Conservation (phyloP, 2,329 filamentous ascomycete species). For the Pseudopyrenochaeta lycopersici region DNA sequence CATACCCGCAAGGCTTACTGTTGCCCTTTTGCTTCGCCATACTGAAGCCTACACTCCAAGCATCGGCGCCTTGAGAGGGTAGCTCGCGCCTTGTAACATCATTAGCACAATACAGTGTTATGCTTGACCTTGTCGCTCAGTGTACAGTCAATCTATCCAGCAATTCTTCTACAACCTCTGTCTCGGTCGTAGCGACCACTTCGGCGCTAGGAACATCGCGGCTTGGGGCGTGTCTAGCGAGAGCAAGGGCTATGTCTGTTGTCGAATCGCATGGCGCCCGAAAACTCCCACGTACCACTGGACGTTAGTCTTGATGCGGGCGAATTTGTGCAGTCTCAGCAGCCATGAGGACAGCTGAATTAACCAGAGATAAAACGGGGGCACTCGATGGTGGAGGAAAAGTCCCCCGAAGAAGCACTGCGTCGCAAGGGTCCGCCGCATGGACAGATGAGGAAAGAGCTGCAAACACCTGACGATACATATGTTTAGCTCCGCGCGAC, state of each 20-base stretch:
- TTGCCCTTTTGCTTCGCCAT: background rate
- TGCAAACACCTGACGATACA: background rate
- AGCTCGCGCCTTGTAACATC: background rate
- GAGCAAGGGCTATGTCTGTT: slow-evolving; percentile 3
- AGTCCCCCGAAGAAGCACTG: slow-evolving; percentile 15
- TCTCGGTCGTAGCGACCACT: background rate
- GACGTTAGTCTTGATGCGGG: background rate
- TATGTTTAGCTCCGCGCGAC: background rate
- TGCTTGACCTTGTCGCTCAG: background rate
- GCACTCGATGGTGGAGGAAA: slow-evolving; percentile 13
- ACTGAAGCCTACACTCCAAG: background rate
- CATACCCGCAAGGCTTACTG: background rate
- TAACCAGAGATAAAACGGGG: slow-evolving; percentile 13
- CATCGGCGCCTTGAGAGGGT: background rate
- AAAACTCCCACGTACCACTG: slow-evolving; percentile 10
- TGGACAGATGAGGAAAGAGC: background rate
- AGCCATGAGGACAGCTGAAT: background rate
- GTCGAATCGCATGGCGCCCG: slow-evolving; percentile 11
- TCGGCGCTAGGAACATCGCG: slow-evolving; percentile 5
- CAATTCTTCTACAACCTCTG: background rate
- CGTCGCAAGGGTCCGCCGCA: background rate
- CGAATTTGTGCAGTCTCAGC: slow-evolving; percentile 3
- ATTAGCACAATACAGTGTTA: background rate
- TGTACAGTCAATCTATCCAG: background rate
- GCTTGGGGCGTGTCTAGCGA: slow-evolving; percentile 7